Evolutionary conservation across 176 grass and related monocot genomes (phyloP).

Genomic region (Stipa capillata): DNA sequence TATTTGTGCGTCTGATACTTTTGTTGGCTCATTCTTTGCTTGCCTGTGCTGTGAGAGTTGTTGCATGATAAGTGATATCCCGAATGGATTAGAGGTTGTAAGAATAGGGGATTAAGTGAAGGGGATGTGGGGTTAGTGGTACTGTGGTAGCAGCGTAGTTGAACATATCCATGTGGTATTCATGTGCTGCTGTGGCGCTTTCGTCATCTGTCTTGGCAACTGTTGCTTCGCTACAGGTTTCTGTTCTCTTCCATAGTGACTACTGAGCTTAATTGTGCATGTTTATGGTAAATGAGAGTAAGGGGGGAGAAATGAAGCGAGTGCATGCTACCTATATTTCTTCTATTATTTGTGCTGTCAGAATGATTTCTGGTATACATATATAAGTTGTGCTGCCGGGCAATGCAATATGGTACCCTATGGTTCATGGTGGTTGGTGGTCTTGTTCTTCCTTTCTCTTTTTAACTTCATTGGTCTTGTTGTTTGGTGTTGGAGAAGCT

Average conservation of each 20-base stretch:
- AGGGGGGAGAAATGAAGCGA: background rate
- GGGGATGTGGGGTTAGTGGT: background rate
- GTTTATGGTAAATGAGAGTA: background rate
- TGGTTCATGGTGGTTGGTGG: background rate
- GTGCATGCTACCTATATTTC: background rate
- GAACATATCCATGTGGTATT: background rate
- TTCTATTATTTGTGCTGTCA: background rate
- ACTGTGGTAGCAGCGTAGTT: background rate
- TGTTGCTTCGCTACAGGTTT: background rate
- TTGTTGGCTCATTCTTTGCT: background rate
- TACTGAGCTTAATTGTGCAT: background rate
- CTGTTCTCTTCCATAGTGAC: background rate
- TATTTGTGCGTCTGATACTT: background rate
- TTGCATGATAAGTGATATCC: background rate
- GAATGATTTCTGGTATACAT: background rate
- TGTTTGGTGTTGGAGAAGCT: background rate
- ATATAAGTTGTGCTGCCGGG: background rate
- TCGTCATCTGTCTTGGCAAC: background rate
- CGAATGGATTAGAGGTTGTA: background rate
- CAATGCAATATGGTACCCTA: background rate
- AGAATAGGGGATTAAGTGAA: background rate
- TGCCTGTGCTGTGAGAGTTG: background rate
- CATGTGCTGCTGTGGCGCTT: background rate
- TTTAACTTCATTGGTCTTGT: too few species aligned
- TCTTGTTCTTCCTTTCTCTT: too few species aligned